phyloP scores from a whole-genome alignment of 495 filamentous ascomycete species.

The Venustampulla echinocandica region DNA sequence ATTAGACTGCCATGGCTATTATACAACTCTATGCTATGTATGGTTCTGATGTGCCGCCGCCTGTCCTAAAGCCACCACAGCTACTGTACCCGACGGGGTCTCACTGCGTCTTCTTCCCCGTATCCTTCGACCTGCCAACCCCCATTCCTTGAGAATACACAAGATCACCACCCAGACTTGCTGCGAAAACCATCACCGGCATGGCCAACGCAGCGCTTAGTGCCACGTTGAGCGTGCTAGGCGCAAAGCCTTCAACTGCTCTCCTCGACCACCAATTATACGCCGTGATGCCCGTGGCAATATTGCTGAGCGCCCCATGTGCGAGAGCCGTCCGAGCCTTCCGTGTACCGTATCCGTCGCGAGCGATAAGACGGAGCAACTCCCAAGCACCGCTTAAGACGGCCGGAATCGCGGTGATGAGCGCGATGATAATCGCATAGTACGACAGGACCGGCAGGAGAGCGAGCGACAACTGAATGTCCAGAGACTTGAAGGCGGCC shows the following conservation, averaged over 20 bases:
- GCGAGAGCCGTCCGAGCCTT: neutral
- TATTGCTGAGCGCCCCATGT: conserved; percentile 1
- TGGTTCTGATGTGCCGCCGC: too few relatives aligned
- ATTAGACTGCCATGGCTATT: too few relatives aligned
- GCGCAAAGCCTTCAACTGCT: neutral
- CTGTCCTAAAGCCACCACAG: too few relatives aligned
- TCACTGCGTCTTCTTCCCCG: conserved; percentile 1
- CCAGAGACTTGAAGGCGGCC: neutral
- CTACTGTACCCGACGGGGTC: too few relatives aligned
- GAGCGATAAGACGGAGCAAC: neutral
- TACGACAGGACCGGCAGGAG: neutral
- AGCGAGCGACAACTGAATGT: neutral
- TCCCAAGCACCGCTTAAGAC: neutral
- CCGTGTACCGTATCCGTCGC: neutral
- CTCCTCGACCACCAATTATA: conserved; percentile 4
- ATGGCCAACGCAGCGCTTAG: neutral
- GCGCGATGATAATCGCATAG: neutral
- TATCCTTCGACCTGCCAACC: neutral
- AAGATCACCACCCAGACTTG: conserved; percentile 1
- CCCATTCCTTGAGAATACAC: conserved; percentile 4
- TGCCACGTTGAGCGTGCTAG: neutral
- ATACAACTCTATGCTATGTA: too few relatives aligned
- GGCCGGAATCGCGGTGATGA: neutral
- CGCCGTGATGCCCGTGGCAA: neutral
- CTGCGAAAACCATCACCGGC: neutral